Conservation (phyloP, 2,329 filamentous ascomycete genomes). For the Beauveria caledonica region DNA sequence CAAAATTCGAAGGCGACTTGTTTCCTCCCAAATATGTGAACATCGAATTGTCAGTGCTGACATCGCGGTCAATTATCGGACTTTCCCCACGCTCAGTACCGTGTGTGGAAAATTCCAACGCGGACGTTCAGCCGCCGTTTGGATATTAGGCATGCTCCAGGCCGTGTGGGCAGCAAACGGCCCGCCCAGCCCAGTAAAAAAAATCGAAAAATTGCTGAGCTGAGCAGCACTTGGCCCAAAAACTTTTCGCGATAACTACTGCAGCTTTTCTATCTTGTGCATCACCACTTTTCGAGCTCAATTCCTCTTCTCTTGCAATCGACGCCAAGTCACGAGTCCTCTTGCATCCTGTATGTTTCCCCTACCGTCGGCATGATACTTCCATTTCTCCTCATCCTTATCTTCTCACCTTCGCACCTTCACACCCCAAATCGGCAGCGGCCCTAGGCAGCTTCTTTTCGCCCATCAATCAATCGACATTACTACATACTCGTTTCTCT, state of each 20-base stretch:
- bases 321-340: neutral
- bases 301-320: neutral
- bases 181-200: conserved; percentile 10
- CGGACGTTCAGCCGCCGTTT: neutral
- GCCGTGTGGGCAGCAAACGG: conserved; percentile 10
- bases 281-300: conserved; percentile 10
- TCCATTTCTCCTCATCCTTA: neutral
- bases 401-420: neutral
- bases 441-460: neutral
- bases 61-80: neutral
- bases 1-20: neutral
- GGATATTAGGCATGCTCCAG: neutral
- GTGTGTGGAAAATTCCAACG: neutral
- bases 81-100: neutral
- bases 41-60: neutral
- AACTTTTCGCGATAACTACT: conserved; percentile 13
- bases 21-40: too few species aligned
- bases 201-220: conserved; percentile 11
- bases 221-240: conserved; percentile 12
- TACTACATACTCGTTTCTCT: neutral
- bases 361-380: neutral
- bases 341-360: conserved; percentile 4
- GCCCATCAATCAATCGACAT: neutral
- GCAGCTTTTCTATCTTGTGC: conserved; percentile 10
- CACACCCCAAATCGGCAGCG: neutral